Conservation (phyloP, 116 monocot genomes). For the Trichopus zeylanicus region DNA sequence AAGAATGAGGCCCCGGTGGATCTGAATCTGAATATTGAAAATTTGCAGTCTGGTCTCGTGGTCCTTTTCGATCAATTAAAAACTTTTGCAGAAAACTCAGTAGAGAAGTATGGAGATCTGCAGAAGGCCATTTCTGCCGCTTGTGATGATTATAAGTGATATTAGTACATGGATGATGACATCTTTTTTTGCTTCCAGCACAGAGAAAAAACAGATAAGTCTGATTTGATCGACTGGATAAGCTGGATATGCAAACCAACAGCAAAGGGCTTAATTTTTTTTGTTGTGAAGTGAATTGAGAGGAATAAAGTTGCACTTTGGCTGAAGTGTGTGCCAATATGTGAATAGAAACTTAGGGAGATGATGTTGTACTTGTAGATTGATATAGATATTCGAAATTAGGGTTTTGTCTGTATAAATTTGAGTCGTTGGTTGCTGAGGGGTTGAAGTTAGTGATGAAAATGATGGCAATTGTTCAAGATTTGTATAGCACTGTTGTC, state of each 20-base stretch:
- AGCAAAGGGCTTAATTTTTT: no score
- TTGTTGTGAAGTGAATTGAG: no score
- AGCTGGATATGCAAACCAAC: no score
- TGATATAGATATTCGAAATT: no score
- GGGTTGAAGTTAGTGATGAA: not conserved
- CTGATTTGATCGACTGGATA: not conserved
- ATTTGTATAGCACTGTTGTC: not conserved
- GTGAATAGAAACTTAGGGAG: no score
- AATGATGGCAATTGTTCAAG: not conserved
- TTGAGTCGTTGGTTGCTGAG: not conserved
- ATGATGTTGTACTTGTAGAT: not conserved
- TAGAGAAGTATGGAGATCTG: conserved; percentile 43
- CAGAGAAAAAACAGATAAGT: not conserved
- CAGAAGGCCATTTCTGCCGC: conserved; percentile 21
- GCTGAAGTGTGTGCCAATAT: no score
- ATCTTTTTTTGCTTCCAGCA: not conserved
- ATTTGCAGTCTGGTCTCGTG: conserved; percentile 34
- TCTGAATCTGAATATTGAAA: conserved; percentile 37
- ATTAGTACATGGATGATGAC: not conserved
- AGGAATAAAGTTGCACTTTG: no score
- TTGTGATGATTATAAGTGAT: conserved; percentile 21
- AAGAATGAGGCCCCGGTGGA: conserved; percentile 25
- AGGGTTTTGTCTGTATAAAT: not conserved
- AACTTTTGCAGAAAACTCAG: conserved; percentile 42
- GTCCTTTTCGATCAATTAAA: conserved; percentile 38